Conservation (phyloP, 2,329 filamentous ascomycete genomes). For the Fusarium pseudocircinatum region DNA sequence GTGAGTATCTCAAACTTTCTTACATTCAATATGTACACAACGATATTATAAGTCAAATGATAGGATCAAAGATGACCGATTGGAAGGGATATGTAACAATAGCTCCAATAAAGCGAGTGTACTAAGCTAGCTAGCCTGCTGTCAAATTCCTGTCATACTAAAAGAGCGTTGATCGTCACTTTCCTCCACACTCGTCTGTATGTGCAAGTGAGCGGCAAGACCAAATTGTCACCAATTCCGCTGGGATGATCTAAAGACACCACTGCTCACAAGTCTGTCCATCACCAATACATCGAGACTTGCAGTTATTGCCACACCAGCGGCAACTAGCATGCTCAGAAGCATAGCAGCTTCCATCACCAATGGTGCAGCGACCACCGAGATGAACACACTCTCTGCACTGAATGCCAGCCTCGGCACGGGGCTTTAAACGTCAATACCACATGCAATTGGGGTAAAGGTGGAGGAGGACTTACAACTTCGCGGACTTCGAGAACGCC, state of each 20-base stretch:
- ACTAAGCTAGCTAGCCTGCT: neutral
- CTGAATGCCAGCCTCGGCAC: neutral
- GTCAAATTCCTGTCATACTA: accelerated
- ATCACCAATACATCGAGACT: neutral
- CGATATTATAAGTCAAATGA: no score
- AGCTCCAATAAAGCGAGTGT: neutral
- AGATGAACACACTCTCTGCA: neutral
- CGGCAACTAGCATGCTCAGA: neutral
- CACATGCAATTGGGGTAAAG: neutral
- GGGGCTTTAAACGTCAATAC: neutral
- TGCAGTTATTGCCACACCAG: neutral
- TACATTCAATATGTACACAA: no score
- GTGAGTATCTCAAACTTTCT: no score
- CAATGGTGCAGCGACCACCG: neutral
- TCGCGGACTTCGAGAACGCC: neutral
- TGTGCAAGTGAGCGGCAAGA: accelerated
- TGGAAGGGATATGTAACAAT: accelerated
- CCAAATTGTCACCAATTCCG: neutral
- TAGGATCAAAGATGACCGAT: no score
- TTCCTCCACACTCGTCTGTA: accelerated
- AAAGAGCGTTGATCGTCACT: neutral
- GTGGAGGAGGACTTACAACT: neutral
- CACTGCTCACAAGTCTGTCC: neutral
- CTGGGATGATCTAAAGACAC: neutral
- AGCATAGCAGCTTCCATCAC: neutral